A percentile compares a stretch with the other conserved stretches of the same genome.
These are phyloP conservation scores for Lactifluus hygrophoroides DNA, from an alignment of 768 basidiomycete species.

Conservation along the genomic window DNA sequence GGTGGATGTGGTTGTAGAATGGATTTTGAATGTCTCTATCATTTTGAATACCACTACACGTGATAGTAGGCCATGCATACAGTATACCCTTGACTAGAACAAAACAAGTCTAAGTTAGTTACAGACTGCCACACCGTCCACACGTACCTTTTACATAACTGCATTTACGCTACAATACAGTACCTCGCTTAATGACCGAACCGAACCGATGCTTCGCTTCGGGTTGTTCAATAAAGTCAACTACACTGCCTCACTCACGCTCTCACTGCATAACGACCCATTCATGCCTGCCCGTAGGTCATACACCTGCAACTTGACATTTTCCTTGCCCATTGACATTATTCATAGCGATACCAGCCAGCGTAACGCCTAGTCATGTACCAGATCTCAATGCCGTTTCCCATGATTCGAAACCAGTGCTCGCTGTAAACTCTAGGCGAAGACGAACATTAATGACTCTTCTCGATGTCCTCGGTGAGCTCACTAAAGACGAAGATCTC, in stretches of 20 bases:
- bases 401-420: not conserved
- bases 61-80: too few species aligned
- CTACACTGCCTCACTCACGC: not conserved
- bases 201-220: too few species aligned
- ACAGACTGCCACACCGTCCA: too few species aligned
- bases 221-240: too few species aligned
- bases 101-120: too few species aligned
- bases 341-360: not conserved
- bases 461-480: slow-evolving; percentile 39
- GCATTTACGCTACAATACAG: too few species aligned
- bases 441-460: slow-evolving; percentile 41
- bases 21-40: too few species aligned
- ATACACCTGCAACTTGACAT: not conserved
- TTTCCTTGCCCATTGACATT: not conserved
- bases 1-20: too few species aligned
- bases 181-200: too few species aligned
- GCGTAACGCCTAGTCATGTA: slow-evolving; percentile 1
- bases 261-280: not conserved
- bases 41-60: too few species aligned
- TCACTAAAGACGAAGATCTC: slow-evolving; percentile 33
- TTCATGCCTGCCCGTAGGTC: slow-evolving; percentile 9
- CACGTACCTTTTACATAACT: too few species aligned
- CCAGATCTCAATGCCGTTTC: slow-evolving; percentile 1
- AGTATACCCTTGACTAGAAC: too few species aligned
- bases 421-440: slow-evolving; percentile 22